Evolutionary conservation across 495 filamentous ascomycete species (phyloP).

Genomic region (Clohesyomyces aquaticus): DNA sequence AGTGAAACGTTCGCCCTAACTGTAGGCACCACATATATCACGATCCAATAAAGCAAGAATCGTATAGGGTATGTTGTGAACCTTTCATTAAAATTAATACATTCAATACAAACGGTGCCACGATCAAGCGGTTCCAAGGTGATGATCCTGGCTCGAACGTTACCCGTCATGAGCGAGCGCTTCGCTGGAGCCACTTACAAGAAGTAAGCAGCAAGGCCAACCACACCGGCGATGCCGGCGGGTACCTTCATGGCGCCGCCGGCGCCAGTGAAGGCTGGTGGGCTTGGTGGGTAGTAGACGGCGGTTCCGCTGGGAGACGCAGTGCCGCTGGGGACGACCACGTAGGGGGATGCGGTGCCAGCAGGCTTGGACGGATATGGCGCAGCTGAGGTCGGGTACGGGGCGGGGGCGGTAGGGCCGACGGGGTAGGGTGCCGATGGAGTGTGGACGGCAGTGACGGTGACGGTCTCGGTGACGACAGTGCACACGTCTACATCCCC

Average conservation of each 20-base stretch:
- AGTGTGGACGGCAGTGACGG: constrained; percentile 15
- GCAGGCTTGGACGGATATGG: constrained; percentile 6
- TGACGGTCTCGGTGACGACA: constrained; percentile 27
- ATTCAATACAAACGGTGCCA: no score
- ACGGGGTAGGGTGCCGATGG: constrained; percentile 19
- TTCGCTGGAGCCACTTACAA: no score
- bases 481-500: constrained; percentile 3
- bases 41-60: no score
- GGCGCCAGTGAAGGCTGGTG: constrained; percentile 32
- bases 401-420: not conserved
- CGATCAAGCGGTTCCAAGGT: no score
- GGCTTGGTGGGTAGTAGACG: constrained; percentile 5
- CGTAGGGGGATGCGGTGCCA: not conserved
- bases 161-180: no score
- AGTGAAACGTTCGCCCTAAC: no score
- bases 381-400: constrained; percentile 7
- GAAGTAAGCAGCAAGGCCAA: constrained; percentile 27
- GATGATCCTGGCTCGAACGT: no score
- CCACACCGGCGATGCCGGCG: constrained; percentile 19
- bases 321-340: constrained; percentile 14
- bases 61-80: no score
- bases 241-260: constrained; percentile 9
- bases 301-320: constrained; percentile 22
- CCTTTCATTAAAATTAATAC: no score
- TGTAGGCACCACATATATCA: no score